A percentile compares a stretch with the other conserved stretches of the same genome.
Conservation (phyloP, 495 filamentous ascomycete species). For the Extremus antarcticus region DNA sequence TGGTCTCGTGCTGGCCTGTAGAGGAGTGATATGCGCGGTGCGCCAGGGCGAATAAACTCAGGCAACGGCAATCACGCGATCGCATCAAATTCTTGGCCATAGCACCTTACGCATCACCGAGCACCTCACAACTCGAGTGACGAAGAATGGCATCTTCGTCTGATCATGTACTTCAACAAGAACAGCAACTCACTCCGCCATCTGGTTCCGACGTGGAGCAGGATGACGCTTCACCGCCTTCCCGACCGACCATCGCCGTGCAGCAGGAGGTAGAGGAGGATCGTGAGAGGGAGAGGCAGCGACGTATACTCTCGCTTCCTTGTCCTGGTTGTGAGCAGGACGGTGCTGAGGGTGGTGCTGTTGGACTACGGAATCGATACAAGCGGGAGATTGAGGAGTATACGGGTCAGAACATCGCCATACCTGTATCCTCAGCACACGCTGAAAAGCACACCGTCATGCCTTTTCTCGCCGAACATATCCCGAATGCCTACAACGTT, state of each 20-base stretch:
- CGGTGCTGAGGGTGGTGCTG: constrained; percentile 14
- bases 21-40: not conserved
- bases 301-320: not conserved
- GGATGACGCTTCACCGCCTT: not conserved
- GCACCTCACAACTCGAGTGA: not conserved
- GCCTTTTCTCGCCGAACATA: constrained; percentile 77
- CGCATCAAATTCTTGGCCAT: too few relatives aligned
- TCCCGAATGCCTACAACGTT: constrained; percentile 71
- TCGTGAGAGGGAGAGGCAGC: not conserved
- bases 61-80: not conserved
- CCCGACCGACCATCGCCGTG: not conserved
- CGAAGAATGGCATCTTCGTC: not conserved
- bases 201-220: not conserved
- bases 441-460: constrained; percentile 48
- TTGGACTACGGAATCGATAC: constrained; percentile 15
- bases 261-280: not conserved
- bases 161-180: not conserved
- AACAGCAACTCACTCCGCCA: not conserved
- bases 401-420: constrained; percentile 14
- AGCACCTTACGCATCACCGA: not conserved
- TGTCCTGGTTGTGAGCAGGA: constrained; percentile 6
- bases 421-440: constrained; percentile 18
- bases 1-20: not conserved
- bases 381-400: constrained; percentile 7
- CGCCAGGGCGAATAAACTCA: not conserved